Evolutionary conservation across 352 stramenopile species (phyloP).

Genomic region (Globisporangium viniferum): DNA sequence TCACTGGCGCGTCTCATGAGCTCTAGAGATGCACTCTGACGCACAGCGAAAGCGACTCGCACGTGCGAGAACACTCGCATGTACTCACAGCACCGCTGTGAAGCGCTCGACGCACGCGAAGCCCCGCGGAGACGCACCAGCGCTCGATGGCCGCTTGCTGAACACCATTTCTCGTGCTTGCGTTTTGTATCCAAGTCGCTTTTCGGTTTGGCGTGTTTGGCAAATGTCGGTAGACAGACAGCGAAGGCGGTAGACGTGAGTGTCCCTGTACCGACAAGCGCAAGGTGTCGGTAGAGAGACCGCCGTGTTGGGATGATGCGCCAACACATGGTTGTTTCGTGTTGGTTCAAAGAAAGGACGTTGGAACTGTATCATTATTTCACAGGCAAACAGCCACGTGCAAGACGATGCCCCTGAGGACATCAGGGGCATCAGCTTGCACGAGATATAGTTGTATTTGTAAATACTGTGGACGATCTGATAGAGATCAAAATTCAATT

Average conservation of each 20-base stretch:
- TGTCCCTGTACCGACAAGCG: neutral
- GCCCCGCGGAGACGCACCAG: neutral
- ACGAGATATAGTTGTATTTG: no score
- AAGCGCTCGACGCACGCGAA: neutral
- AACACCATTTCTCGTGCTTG: neutral
- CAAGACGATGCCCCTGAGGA: no score
- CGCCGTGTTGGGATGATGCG: slow-evolving; percentile 9
- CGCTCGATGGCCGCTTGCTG: neutral
- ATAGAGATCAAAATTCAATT: no score
- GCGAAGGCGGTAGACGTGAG: neutral
- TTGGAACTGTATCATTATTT: neutral
- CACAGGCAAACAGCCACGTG: no score
- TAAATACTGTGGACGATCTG: no score
- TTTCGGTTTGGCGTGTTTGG: slow-evolving; percentile 4
- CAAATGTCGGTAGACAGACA: slow-evolving; percentile 11
- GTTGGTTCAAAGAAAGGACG: slow-evolving; percentile 13
- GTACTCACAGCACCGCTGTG: neutral
- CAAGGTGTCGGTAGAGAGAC: slow-evolving; percentile 1
- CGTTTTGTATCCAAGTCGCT: neutral
- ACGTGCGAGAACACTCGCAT: neutral
- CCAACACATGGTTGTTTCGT: slow-evolving; percentile 6
- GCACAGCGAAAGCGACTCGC: neutral
- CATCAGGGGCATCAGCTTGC: no score
- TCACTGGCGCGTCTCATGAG: slow-evolving; percentile 3
- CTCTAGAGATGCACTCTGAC: neutral